Percentiles rank a stretch among this genome's conserved stretches.
phyloP scores from a whole-genome alignment of 768 basidiomycete genomes.

The Asterophora parasitica region DNA sequence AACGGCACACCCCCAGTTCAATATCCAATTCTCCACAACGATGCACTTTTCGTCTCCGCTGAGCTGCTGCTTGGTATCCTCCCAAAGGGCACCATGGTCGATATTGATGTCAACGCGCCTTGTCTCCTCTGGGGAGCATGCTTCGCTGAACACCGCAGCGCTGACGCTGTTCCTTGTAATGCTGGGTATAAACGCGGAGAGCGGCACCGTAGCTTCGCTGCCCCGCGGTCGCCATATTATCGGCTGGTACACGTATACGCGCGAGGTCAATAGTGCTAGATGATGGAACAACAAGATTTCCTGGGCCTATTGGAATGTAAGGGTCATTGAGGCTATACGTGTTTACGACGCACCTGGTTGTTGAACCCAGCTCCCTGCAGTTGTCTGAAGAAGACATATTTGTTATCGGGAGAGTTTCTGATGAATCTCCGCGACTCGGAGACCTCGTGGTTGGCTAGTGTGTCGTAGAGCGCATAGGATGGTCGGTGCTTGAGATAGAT shows the following conservation, averaged over 20 bases:
- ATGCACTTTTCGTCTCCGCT: slow-evolving; percentile 34
- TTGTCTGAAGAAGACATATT: slow-evolving; percentile 41
- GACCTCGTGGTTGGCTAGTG: slow-evolving; percentile 26
- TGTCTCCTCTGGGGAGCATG: slow-evolving; percentile 34
- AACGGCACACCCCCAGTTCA: slow-evolving; percentile 37
- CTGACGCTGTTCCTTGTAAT: slow-evolving; percentile 33
- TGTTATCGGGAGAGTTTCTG: slow-evolving; percentile 22
- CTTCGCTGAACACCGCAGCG: slow-evolving; percentile 31
- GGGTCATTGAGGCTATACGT: neutral
- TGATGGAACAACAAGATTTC: slow-evolving; percentile 44
- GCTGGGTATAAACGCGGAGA: slow-evolving; percentile 40
- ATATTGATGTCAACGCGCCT: slow-evolving; percentile 28
- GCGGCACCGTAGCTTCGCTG: slow-evolving; percentile 33
- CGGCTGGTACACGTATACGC: slow-evolving; percentile 42
- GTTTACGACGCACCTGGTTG: slow-evolving; percentile 32
- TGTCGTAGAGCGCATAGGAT: slow-evolving; percentile 33
- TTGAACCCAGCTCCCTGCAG: slow-evolving; percentile 46
- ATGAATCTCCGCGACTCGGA: slow-evolving; percentile 24
- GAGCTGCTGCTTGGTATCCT: slow-evolving; percentile 29
- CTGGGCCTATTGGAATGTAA: slow-evolving; percentile 29
- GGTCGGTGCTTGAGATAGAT: slow-evolving; percentile 31
- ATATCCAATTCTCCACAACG: slow-evolving; percentile 38
- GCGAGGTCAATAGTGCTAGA: slow-evolving; percentile 33
- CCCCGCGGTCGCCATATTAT: slow-evolving; percentile 42
- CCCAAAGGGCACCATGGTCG: slow-evolving; percentile 29